These are phyloP conservation scores for Fraxinus angustifolia DNA, from an alignment of 305 asterid species.

Conservation along the genomic window DNA sequence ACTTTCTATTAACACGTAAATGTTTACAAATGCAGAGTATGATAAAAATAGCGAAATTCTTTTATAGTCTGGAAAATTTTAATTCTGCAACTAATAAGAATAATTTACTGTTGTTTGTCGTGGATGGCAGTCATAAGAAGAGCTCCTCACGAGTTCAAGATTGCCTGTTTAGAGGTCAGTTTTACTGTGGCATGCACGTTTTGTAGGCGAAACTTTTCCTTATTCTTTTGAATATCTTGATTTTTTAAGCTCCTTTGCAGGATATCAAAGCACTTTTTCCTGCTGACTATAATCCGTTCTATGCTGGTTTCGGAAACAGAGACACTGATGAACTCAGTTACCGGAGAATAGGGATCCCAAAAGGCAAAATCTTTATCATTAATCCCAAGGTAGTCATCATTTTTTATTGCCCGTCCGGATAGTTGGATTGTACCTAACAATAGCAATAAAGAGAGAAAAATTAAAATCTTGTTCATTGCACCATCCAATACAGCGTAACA, in stretches of 20 bases:
- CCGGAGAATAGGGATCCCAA: slow-evolving; percentile 95
- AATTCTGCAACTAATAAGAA: neutral
- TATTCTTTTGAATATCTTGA: neutral
- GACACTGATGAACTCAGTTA: slow-evolving; percentile 98
- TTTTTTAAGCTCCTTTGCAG: slow-evolving; percentile 38
- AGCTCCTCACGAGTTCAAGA: slow-evolving; percentile 99
- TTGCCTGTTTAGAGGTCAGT: slow-evolving; percentile 94
- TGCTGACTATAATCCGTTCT: slow-evolving; percentile 86
- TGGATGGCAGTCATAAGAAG: slow-evolving; percentile 78
- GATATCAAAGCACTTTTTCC: slow-evolving; percentile 98
- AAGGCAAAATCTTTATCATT: slow-evolving; percentile 95
- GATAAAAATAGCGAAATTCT: neutral
- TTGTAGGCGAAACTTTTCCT: neutral
- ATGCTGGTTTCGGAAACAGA: slow-evolving; percentile 97
- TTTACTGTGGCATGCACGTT: neutral
- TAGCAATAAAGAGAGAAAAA: neutral
- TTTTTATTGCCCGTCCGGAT: neutral
- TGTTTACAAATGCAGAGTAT: neutral
- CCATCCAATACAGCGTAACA: neutral
- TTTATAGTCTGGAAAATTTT: neutral
- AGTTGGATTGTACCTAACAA: neutral
- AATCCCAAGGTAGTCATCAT: slow-evolving; percentile 74
- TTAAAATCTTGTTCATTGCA: neutral
- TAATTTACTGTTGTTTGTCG: slow-evolving; percentile 23
- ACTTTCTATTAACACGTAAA: neutral